Evolutionary conservation across 1,139 yeast species (phyloP), one percentile per base, ranked within the genome.

Genomic region (Spathaspora sp.): DNA sequence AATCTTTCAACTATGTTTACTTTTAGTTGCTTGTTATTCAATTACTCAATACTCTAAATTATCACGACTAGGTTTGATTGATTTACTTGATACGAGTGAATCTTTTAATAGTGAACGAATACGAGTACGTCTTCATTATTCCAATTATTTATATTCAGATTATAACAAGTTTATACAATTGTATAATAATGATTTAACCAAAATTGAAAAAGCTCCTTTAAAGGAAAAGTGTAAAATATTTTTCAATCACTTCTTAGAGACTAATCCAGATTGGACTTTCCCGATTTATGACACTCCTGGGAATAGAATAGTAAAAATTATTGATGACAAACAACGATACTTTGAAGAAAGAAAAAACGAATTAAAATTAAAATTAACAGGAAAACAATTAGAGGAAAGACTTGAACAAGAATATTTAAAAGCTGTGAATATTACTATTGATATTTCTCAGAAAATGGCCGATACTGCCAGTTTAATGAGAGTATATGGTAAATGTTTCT

Each of bases 401-500:
- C 16, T 39, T 16, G 31, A 36, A 17, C 3, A 46, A 47, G 39
- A 51, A 38, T 69, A 52, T 49, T 43, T 50, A n/a, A 39, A 48
- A 10, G 48, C 50, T 9, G 51, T 67, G 7, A 34, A 42, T 7
- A 51, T 50, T 5, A 60, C 68, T 3, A 38, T 47, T 16, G 29
- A 42, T 0, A 54, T 60, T 1, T 68, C 67, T 27, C 64, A 60
- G 24, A 50, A 54, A 16, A 70, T 74, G 76, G 75, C 74, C 1
- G 79, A 74, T 52, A 53, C 66, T 2, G 55, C 60, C 23, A 59
- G 72, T 0, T 26, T 72, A 2, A 41, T 70, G 47, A 47, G 80
- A 38, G 46, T 70, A 2, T 74, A 60, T 47, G 72, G 72, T 3
- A 64, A 67, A 46, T 74, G 78, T 49, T 74, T 68, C 51, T 40